Evolutionary conservation across 2,329 filamentous ascomycete genomes (phyloP), one percentile per base, ranked within the genome.

Genomic region (Cytospora leucostoma): DNA sequence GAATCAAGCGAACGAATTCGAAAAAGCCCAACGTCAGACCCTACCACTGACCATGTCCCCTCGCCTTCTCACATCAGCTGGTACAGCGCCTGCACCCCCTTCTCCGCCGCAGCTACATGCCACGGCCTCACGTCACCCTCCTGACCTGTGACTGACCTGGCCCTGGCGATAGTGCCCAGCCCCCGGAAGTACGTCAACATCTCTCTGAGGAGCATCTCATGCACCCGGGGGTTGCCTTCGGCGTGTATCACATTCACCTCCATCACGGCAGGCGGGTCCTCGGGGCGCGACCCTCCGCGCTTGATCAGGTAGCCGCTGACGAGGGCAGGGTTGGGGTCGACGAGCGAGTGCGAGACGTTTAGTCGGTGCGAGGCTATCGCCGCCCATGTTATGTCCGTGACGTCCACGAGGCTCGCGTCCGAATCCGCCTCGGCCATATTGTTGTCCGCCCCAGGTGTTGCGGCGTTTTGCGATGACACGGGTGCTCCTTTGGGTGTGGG

Each of bases 381-480:
- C 21, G 88, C 90, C 88, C 89, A 94, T 0, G 85, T 89, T 67
- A 91, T 89, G 69, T 95, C 91, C 1, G 87, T 87, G 2, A 85
- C 75, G 70, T 95, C 91, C 19, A 91, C 77, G 12, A 96, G 82
- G 21, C 88, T 84, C 0, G 88, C 85, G 63, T 93, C 90, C 1
- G 80, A 80, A 54, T 82, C 76, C 69, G 72, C 68, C 12, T 75
- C 74, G 5, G 77, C 75, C 8, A 73, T 65, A 27, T 86, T 82
- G 55, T 74, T 74, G 40, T 79, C 76, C 3, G 77, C 74, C 50
- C 78, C 76, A 0, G 81, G 81, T 33, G 79, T 84, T 3, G 82
- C 79, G 1, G 82, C 77, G 33, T 78, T 69, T 44, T 70, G 68
- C 10, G 70, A 59, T 19, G 71, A 63, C 13, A 71, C 64, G 67